These are phyloP conservation scores for Yamadazyma mexicana DNA, from an alignment of 1,139 yeast genomes.

Conservation along the genomic window DNA sequence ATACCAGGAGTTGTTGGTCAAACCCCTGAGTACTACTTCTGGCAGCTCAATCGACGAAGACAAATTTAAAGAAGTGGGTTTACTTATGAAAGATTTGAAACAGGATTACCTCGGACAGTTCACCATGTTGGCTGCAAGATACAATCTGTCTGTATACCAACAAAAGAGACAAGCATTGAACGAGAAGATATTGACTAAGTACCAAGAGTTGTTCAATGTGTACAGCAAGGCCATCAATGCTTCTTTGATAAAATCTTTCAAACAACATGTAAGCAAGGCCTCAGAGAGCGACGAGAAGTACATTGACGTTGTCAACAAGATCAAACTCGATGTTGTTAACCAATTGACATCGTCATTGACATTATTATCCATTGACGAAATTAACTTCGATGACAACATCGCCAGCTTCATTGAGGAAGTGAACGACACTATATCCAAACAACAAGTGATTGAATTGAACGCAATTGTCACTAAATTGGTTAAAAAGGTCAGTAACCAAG, in stretches of 20 bases:
- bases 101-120: constrained; percentile 50
- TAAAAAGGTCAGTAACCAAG: constrained; percentile 38
- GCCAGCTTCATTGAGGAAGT: constrained; percentile 23
- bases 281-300: constrained; percentile 22
- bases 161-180: constrained; percentile 55
- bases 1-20: constrained; percentile 23
- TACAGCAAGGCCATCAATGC: constrained; percentile 25
- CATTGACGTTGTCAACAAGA: constrained; percentile 16
- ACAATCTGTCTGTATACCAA: constrained; percentile 61
- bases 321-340: constrained; percentile 7
- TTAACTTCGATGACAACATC: constrained; percentile 14
- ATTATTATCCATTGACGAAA: constrained; percentile 15
- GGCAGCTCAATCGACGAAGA: constrained; percentile 13
- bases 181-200: constrained; percentile 44
- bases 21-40: constrained; percentile 6
- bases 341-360: constrained; percentile 9
- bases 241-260: constrained; percentile 18
- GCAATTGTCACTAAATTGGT: constrained; percentile 33
- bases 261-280: constrained; percentile 18
- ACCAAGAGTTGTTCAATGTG: constrained; percentile 43
- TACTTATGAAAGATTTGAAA: constrained; percentile 40
- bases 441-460: constrained; percentile 49
- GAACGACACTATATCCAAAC: constrained; percentile 28
- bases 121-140: constrained; percentile 73
- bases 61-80: constrained; percentile 42